These are phyloP conservation scores for Corylus americana DNA, from an alignment of 306 rosid genomes.

Conservation along the genomic window DNA sequence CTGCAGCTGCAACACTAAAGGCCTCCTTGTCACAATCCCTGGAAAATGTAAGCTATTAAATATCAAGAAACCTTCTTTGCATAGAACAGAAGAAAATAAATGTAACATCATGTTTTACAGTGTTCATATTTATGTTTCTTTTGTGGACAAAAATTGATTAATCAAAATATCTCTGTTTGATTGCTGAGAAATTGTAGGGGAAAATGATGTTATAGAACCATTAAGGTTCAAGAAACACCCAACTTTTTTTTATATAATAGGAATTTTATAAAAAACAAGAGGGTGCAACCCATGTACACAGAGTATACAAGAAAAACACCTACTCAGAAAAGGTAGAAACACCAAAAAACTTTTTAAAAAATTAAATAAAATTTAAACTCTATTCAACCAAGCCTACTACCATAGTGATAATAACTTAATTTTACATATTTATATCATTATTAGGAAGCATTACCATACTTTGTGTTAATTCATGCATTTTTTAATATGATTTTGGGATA, in stretches of 20 bases:
- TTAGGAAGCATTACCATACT: too few species aligned
- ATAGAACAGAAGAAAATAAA: not conserved
- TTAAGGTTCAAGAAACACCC: not conserved
- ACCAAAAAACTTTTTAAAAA: not conserved
- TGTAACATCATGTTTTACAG: not conserved
- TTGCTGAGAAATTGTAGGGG: not conserved
- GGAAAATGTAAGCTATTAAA: constrained; percentile 29
- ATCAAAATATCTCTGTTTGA: not conserved
- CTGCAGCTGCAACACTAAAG: constrained; percentile 83
- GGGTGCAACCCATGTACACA: too few species aligned
- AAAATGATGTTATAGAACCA: not conserved
- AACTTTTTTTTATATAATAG: not conserved
- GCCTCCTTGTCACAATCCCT: constrained; percentile 97
- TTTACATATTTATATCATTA: too few species aligned
- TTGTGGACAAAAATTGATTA: not conserved
- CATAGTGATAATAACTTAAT: not conserved
- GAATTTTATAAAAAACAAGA: too few species aligned
- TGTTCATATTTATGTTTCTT: not conserved
- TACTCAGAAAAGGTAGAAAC: not conserved
- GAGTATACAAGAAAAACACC: too few species aligned
- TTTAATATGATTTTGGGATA: too few species aligned
- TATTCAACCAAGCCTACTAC: not conserved
- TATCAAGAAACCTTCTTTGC: constrained; percentile 2
- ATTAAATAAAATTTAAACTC: too few species aligned
- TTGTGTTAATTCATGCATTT: too few species aligned